Conservation (phyloP, 805 yeast genomes). For the Yarrowia yakushimensis region DNA sequence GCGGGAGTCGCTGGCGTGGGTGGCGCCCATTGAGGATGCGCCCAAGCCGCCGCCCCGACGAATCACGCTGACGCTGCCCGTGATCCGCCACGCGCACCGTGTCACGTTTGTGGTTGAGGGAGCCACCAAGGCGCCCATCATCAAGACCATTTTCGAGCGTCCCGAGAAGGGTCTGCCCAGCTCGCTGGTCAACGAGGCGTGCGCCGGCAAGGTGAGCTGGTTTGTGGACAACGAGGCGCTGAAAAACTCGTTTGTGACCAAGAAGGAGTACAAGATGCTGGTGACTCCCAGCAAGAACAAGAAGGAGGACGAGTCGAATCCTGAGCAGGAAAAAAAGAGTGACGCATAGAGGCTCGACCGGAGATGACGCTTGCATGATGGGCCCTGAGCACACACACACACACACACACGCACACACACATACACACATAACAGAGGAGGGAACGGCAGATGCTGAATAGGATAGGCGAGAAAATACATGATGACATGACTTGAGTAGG, state of each 20-base stretch:
- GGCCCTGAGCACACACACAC: not conserved
- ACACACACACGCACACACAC: not conserved
- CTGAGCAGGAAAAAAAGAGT: not conserved
- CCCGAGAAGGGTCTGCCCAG: conserved; percentile 96
- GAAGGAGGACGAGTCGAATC: not conserved
- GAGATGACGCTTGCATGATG: not conserved
- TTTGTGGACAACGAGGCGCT: conserved; percentile 94
- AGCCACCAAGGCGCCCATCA: conserved; percentile 86
- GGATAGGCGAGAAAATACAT: not conserved
- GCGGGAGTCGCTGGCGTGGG: conserved; percentile 92
- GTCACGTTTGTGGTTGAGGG: conserved; percentile 97
- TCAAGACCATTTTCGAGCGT: conserved; percentile 89
- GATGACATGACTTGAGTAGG: not conserved
- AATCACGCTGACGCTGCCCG: conserved; percentile 89
- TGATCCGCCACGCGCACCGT: conserved; percentile 86
- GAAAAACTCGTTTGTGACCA: conserved; percentile 69
- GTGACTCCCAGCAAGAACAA: conserved; percentile 30
- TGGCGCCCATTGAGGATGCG: conserved; percentile 85
- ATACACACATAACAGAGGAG: not conserved
- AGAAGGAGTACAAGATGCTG: conserved; percentile 64
- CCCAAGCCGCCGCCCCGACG: conserved; percentile 85
- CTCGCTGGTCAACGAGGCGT: conserved; percentile 87
- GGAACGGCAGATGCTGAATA: not conserved
- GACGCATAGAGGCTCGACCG: not conserved
- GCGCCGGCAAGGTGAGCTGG: conserved; percentile 97